These are phyloP conservation scores for Pilobolus umbonatus DNA, from an alignment of 192 early-diverging fungal genomes.

Conservation along the genomic window DNA sequence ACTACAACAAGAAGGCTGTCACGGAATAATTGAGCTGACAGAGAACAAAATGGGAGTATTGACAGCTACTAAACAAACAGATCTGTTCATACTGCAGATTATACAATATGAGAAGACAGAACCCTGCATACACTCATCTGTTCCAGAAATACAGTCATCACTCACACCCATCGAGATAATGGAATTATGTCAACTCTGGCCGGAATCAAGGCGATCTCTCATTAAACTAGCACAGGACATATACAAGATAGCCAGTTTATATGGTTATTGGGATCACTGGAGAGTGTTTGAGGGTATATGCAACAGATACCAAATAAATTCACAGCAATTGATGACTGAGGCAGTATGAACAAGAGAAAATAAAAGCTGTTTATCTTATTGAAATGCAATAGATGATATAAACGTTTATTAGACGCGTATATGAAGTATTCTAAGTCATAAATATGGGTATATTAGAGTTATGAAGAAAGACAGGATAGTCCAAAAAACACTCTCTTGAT, in stretches of 20 bases:
- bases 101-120: background rate
- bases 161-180: constrained; percentile 7
- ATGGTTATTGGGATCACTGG: constrained; percentile 26
- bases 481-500: background rate
- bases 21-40: background rate
- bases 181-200: constrained; percentile 17
- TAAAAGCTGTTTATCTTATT: no score
- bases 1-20: background rate
- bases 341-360: no score
- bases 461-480: no score
- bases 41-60: constrained; percentile 3
- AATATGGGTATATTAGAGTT: no score
- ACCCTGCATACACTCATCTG: background rate
- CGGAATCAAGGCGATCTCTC: constrained; percentile 1
- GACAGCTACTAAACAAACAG: background rate
- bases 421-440: no score
- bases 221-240: background rate
- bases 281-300: constrained; percentile 23
- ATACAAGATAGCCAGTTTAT: constrained; percentile 18
- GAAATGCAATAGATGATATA: no score
- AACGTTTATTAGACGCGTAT: no score
- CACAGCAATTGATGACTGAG: constrained; percentile 13
- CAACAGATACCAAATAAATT: constrained; percentile 14
- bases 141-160: background rate
- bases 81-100: constrained; percentile 8